Conservation (phyloP, 2,329 filamentous ascomycete genomes). For the Ilyonectria robusta region DNA sequence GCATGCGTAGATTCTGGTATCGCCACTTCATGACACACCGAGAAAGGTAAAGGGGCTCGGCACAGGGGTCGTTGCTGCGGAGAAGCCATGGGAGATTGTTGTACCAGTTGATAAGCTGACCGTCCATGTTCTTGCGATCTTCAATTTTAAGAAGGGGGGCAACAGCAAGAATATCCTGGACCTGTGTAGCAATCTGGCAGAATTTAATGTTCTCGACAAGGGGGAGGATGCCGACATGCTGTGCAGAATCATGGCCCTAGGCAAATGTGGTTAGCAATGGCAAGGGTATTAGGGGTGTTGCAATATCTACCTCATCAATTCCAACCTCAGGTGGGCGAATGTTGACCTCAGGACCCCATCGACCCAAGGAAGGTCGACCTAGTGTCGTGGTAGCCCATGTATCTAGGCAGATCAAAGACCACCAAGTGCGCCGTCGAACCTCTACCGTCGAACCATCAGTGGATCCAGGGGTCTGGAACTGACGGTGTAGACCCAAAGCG, state of each 20-base stretch:
- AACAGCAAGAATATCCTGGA: slow-evolving; percentile 83
- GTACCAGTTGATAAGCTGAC: slow-evolving; percentile 80
- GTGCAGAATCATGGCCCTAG: slow-evolving; percentile 63
- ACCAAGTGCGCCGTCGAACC: slow-evolving; percentile 78
- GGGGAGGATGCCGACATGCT: slow-evolving; percentile 77
- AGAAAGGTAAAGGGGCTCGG: slow-evolving; percentile 78
- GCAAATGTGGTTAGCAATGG: neutral
- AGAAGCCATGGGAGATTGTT: slow-evolving; percentile 77
- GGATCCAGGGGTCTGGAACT: slow-evolving; percentile 50
- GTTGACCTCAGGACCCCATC: slow-evolving; percentile 78
- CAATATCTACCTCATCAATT: slow-evolving; percentile 53
- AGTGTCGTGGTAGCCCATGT: slow-evolving; percentile 81
- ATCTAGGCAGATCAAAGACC: slow-evolving; percentile 81
- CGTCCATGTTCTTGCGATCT: slow-evolving; percentile 77
- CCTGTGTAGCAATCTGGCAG: slow-evolving; percentile 82
- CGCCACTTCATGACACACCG: slow-evolving; percentile 86
- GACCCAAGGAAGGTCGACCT: slow-evolving; percentile 78
- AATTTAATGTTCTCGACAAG: slow-evolving; percentile 84
- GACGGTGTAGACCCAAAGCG: slow-evolving; percentile 78
- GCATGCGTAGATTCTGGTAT: slow-evolving; percentile 83
- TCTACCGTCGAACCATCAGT: slow-evolving; percentile 55
- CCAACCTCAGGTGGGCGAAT: slow-evolving; percentile 72
- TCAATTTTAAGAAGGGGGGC: slow-evolving; percentile 76
- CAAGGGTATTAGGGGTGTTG: neutral
- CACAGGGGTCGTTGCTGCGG: slow-evolving; percentile 75